A percentile compares a stretch with the other conserved stretches of the same genome.
Conservation (phyloP, 2,329 filamentous ascomycete genomes). For the Aspergillus pseudoglaucus region DNA sequence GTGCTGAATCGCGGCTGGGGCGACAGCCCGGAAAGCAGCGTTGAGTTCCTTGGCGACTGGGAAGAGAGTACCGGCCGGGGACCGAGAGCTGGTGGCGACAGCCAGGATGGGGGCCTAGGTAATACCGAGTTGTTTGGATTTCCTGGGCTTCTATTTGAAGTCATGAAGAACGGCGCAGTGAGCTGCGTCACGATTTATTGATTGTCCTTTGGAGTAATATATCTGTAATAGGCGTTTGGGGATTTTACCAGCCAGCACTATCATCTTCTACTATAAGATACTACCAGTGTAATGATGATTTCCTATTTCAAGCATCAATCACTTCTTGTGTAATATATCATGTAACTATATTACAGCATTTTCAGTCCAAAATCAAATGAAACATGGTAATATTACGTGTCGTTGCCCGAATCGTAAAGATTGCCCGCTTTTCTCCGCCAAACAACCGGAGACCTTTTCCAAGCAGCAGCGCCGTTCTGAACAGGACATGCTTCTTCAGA, state of each 20-base stretch:
- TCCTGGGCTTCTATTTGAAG: constrained; percentile 89
- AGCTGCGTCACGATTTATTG: constrained; percentile 85
- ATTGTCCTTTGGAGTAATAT: background rate
- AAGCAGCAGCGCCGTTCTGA: background rate
- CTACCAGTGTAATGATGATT: background rate
- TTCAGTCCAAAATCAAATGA: background rate
- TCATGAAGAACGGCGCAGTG: constrained; percentile 84
- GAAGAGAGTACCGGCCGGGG: constrained; percentile 59
- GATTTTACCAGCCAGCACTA: background rate
- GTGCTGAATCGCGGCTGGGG: constrained; percentile 86
- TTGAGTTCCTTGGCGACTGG: constrained; percentile 78
- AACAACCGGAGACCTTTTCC: background rate
- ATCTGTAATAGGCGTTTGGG: background rate
- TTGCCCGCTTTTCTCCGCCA: constrained; percentile 1
- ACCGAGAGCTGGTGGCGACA: constrained; percentile 36
- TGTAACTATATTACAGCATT: background rate
- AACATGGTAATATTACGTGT: constrained; percentile 1
- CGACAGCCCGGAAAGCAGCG: constrained; percentile 83
- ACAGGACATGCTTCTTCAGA: constrained; percentile 19
- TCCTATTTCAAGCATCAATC: background rate
- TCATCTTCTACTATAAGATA: background rate
- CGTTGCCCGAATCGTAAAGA: background rate
- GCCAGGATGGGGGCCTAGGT: constrained; percentile 50
- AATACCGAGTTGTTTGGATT: constrained; percentile 89
- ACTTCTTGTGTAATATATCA: background rate